These are phyloP conservation scores for Talaromyces verruculosus DNA, from an alignment of 2,329 filamentous ascomycete genomes.

Conservation along the genomic window DNA sequence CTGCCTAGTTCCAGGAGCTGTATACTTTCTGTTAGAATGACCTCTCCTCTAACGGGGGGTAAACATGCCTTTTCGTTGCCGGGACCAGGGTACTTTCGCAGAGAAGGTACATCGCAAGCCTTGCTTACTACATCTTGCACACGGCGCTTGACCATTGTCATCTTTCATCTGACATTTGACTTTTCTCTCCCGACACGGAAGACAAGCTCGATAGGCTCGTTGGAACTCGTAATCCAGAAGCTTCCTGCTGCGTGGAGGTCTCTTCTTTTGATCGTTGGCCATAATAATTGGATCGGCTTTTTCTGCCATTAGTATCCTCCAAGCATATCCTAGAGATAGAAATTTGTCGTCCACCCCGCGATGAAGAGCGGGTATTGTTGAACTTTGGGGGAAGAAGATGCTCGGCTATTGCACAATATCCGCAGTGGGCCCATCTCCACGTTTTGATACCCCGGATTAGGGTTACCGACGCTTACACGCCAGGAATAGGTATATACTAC, in stretches of 20 bases:
- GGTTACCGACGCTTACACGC: background rate
- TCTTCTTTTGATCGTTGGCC: background rate
- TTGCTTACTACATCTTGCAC: background rate
- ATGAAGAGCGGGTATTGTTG: background rate
- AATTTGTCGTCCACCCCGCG: background rate
- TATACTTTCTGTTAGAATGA: background rate
- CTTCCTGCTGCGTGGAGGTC: background rate
- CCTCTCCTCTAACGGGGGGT: background rate
- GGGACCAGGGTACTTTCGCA: background rate
- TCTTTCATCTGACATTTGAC: constrained; percentile 8
- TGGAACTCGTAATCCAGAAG: constrained; percentile 10
- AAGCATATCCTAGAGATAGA: background rate
- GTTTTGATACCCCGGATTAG: background rate
- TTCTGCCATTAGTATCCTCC: background rate
- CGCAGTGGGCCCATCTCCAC: background rate
- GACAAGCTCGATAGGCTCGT: constrained; percentile 11
- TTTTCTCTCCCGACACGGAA: constrained; percentile 12
- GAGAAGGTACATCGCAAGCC: background rate
- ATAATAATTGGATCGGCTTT: background rate
- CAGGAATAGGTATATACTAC: background rate
- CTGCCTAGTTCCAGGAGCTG: background rate
- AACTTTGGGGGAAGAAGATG: background rate
- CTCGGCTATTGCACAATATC: background rate
- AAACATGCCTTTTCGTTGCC: background rate
- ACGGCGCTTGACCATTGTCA: background rate